These are phyloP conservation scores for Chalciporus sp. DNA, from an alignment of 1,284 basidiomycete species.

Conservation along the genomic window DNA sequence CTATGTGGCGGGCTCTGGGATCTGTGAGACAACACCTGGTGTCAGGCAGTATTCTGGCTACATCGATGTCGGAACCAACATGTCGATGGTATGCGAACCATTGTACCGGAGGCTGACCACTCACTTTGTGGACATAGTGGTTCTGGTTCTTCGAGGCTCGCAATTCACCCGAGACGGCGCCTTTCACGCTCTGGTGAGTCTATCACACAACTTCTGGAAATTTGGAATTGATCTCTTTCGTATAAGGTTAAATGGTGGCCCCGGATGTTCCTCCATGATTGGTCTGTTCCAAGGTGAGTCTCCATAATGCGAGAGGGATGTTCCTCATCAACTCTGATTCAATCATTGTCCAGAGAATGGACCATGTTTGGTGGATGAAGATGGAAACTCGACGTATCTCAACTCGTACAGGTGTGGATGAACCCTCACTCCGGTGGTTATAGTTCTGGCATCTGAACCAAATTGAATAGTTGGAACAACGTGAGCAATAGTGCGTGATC, in stretches of 20 bases:
- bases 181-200: constrained; percentile 64
- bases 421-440: background rate
- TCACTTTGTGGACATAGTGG: constrained; percentile 42
- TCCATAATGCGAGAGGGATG: background rate
- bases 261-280: constrained; percentile 46
- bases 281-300: constrained; percentile 44
- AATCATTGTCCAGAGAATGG: constrained; percentile 26
- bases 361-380: constrained; percentile 31
- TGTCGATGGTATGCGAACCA: too few relatives aligned
- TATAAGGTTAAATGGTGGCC: constrained; percentile 39
- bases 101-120: too few relatives aligned
- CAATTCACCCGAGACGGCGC: constrained; percentile 57
- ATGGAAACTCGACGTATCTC: constrained; percentile 26
- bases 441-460: background rate
- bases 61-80: constrained; percentile 49
- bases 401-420: constrained; percentile 33
- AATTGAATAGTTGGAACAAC: constrained; percentile 63
- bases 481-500: constrained; percentile 58
- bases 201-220: background rate
- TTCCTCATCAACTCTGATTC: background rate
- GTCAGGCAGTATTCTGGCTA: constrained; percentile 73
- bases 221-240: constrained; percentile 24
- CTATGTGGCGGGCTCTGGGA: constrained; percentile 63
- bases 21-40: constrained; percentile 72
- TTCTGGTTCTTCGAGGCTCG: constrained; percentile 76